A percentile compares a stretch with the other conserved stretches of the same genome.
Evolutionary conservation across 2,329 filamentous ascomycete genomes (phyloP).

Genomic region (Aureobasidium sp.): DNA sequence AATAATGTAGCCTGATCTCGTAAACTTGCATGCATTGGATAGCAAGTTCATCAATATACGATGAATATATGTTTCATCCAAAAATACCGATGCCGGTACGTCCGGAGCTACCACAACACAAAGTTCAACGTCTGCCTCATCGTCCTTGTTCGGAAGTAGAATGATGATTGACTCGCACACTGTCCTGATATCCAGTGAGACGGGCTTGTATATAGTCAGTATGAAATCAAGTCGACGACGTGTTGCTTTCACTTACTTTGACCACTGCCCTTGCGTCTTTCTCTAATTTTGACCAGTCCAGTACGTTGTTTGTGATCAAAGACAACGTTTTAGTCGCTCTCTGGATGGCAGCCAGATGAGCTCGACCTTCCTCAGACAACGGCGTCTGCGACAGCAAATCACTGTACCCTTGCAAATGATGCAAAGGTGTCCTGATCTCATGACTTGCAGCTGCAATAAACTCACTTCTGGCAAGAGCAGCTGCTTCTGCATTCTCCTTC

Average conservation of each 20-base stretch:
- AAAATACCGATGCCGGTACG: slow-evolving; percentile 35
- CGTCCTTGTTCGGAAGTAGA: slow-evolving; percentile 37
- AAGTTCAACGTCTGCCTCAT: slow-evolving; percentile 36
- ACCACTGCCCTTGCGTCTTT: slow-evolving; percentile 34
- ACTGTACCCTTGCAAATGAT: slow-evolving; percentile 41
- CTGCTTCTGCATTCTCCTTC: slow-evolving; percentile 38
- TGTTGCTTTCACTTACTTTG: no score
- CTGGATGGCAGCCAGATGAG: slow-evolving; percentile 38
- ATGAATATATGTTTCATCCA: slow-evolving; percentile 40
- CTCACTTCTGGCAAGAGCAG: slow-evolving; percentile 35
- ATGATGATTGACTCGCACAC: slow-evolving; percentile 40
- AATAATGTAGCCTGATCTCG: slow-evolving; percentile 66
- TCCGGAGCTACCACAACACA: slow-evolving; percentile 37
- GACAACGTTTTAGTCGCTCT: slow-evolving; percentile 39
- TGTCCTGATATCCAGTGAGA: slow-evolving; percentile 35
- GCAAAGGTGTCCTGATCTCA: slow-evolving; percentile 41
- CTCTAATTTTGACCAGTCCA: slow-evolving; percentile 42
- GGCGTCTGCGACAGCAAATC: slow-evolving; percentile 37
- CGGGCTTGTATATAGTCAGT: slow-evolving; percentile 37
- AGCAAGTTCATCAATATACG: slow-evolving; percentile 42
- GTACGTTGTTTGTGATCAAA: slow-evolving; percentile 41
- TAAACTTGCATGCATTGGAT: slow-evolving; percentile 40
- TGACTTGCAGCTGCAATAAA: slow-evolving; percentile 42
- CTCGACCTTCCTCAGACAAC: slow-evolving; percentile 36
- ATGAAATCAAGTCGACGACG: no score